phyloP scores from a whole-genome alignment of 305 asterid species.

The Fraxinus greggii region DNA sequence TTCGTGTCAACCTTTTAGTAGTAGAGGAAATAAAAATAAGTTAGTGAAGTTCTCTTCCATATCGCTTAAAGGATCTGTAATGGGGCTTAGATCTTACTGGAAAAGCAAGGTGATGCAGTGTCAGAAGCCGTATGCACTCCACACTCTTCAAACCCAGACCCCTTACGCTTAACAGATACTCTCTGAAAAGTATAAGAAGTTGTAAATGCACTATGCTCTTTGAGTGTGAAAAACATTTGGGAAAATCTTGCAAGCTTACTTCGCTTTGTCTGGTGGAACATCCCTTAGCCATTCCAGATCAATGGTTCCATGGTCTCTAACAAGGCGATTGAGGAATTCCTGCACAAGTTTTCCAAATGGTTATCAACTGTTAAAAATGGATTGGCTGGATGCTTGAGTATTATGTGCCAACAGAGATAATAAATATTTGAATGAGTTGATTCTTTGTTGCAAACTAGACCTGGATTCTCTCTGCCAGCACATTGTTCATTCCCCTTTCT shows the following conservation, averaged over 20 bases:
- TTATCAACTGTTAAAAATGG: conserved; percentile 25
- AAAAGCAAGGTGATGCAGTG: conserved; percentile 24
- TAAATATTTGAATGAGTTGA: conserved; percentile 9
- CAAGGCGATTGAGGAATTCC: conserved; percentile 85
- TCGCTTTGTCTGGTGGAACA: conserved; percentile 94
- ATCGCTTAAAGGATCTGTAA: conserved; percentile 10
- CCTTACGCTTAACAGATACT: conserved; percentile 42
- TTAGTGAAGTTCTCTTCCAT: conserved; percentile 29
- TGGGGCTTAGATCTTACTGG: conserved; percentile 38
- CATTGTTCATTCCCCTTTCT: conserved; percentile 97
- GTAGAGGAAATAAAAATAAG: conserved; percentile 26
- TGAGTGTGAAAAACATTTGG: conserved; percentile 7
- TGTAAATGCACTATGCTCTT: conserved; percentile 16
- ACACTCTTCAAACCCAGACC: conserved; percentile 20
- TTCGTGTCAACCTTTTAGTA: conserved; percentile 87
- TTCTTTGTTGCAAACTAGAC: conserved; percentile 36
- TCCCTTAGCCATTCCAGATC: conserved; percentile 98
- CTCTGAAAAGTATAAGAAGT: conserved; percentile 56
- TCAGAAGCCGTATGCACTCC: conserved; percentile 4
- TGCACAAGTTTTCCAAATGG: conserved; percentile 39
- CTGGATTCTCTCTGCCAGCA: conserved; percentile 91
- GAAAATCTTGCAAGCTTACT: conserved; percentile 49
- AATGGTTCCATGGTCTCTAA: conserved; percentile 81
- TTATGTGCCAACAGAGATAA: conserved; percentile 1
- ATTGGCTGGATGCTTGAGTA: conserved; percentile 14